Percentiles rank a stretch among this genome's conserved stretches.
Evolutionary conservation across 2,329 filamentous ascomycete species (phyloP).

Genomic region (Xylaria sp.): DNA sequence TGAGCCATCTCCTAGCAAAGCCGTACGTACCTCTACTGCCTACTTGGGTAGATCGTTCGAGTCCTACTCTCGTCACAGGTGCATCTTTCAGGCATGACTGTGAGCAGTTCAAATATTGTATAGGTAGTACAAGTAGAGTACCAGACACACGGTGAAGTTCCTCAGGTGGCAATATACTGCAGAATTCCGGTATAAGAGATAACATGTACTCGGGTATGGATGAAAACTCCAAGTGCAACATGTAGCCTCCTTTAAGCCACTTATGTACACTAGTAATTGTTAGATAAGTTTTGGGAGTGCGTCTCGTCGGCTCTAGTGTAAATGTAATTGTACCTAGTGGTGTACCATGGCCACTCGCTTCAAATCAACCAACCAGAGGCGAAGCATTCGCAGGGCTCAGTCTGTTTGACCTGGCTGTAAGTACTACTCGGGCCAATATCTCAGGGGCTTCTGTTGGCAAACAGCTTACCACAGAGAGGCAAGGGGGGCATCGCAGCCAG

Average conservation of each 20-base stretch:
- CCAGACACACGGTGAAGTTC: background rate
- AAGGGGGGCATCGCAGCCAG: background rate
- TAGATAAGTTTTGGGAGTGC: background rate
- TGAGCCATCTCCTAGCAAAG: conserved; percentile 2
- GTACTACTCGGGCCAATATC: conserved; percentile 24
- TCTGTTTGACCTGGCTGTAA: background rate
- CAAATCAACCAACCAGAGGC: conserved; percentile 5
- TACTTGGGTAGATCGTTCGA: background rate
- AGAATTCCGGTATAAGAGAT: background rate
- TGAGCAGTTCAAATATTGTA: no score
- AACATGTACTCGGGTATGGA: background rate
- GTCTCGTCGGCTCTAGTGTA: background rate
- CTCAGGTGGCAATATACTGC: background rate
- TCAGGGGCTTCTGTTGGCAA: conserved; percentile 20
- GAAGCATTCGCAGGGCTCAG: conserved; percentile 9
- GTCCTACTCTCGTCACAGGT: conserved; percentile 2
- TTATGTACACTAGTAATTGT: background rate
- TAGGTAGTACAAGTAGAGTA: background rate
- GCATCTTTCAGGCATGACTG: background rate
- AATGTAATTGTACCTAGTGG: background rate
- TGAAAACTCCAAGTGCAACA: background rate
- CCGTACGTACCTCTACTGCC: background rate
- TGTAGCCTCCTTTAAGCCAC: conserved; percentile 1
- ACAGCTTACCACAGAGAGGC: background rate
- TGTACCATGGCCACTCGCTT: conserved; percentile 7